Evolutionary conservation across 2,329 filamentous ascomycete species (phyloP), one percentile per base, ranked within the genome.

Genomic region (Trichophyton rubrum): DNA sequence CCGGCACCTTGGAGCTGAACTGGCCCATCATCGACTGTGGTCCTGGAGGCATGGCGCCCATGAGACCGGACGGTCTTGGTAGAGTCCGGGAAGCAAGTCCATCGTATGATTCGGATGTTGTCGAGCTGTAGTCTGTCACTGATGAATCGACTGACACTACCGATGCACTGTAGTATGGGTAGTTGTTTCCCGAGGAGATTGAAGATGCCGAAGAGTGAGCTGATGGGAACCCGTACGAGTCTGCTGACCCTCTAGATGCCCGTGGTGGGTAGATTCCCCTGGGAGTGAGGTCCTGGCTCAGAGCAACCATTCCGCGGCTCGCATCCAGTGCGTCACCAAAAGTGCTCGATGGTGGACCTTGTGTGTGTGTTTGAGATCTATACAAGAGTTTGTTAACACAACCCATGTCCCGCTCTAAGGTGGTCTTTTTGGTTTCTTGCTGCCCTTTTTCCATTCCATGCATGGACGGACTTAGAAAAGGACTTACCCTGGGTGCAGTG

Each of bases 11-110:
- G 64, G 92, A 96, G 76, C 89, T 96, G 78, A 97, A 97, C 69
- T 95, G 91, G 59, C 90, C 85, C 93, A 99, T 99, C 90, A 99
- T 96, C 0, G 91, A 95, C 71, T 95, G 89, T 1, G 90, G 91
- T 17, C 90, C 90, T 0, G 90, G 90, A 1, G 90, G 89, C 35
- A 85, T 80, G 61, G 80, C 84, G 49, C 78, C 77, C 61, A 86
- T 70, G 13, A 88, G 77, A 41, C 83, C 85, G 27, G 85, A 85
- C 0, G 90, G 89, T 59, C 89, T 82, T 1, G 91, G 90, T 1
- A 96, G 79, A n/a, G 89, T 92, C 67, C 91, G 83, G 58, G 89
- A 90, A 41, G 84, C 82, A 60, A 89, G 82, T 3, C 87, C 85
- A 69, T 92, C 90, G 62, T 95, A 89, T 63, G 81, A 82, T 68